Percentiles rank a stretch among this genome's conserved stretches.
These are phyloP conservation scores for Monosporascus sp. DNA, from an alignment of 2,329 filamentous ascomycete genomes.

Conservation along the genomic window DNA sequence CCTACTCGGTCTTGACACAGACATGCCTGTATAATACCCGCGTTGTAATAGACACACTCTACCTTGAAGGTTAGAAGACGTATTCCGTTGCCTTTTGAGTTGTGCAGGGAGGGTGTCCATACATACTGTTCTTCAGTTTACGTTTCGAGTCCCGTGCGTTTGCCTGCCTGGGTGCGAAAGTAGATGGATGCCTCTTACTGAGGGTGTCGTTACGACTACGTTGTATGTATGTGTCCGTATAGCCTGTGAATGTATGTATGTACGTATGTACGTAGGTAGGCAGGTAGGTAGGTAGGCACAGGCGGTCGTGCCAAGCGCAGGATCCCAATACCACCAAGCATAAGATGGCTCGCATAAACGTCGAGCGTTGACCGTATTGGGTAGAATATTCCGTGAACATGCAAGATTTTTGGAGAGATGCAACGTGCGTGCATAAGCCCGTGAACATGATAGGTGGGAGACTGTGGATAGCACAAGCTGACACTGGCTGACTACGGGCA, in stretches of 20 bases:
- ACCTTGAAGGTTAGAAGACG: too few species aligned
- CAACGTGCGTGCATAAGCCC: constrained; percentile 20
- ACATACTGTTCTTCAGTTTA: too few species aligned
- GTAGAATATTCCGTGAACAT: neutral
- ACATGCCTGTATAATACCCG: neutral
- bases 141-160: neutral
- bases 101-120: too few species aligned
- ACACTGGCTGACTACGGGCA: constrained; percentile 20
- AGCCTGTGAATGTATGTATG: neutral
- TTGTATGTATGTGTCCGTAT: neutral
- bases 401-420: constrained; percentile 10
- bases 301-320: neutral
- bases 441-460: constrained; percentile 22
- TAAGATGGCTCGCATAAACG: constrained; percentile 1
- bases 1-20: neutral
- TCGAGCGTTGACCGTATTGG: constrained; percentile 3
- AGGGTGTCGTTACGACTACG: too few species aligned
- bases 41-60: neutral
- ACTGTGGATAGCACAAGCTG: neutral
- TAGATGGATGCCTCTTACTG: constrained; percentile 5
- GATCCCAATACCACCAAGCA: neutral
- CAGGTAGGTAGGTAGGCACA: too few species aligned
- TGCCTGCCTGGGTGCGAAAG: too few species aligned
- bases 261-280: neutral
- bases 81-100: neutral